Evolutionary conservation across 2,329 filamentous ascomycete species (phyloP), one percentile per base, ranked within the genome.

Genomic region (Tolypocladium sp.): DNA sequence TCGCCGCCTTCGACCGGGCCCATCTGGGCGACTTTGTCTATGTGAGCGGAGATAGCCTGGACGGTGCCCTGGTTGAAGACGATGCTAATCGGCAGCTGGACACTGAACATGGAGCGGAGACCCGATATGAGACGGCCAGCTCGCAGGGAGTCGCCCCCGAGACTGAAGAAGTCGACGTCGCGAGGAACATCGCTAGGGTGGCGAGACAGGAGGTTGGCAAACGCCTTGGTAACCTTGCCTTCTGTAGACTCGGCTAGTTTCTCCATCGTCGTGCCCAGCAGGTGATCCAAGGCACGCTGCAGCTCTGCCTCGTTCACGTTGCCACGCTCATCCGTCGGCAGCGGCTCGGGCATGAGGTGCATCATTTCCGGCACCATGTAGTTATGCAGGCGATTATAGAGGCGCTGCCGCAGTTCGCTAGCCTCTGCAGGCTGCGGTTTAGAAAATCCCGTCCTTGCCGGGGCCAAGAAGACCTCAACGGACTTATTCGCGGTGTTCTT

Each of bases 81-180:
- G 15, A 79, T 66, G 58, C 78, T 77, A 59, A 83, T 80, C 0
- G 80, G 77, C 0, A 84, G 69, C 25, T 77, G 74, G 1, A 81
- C 70, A 25, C 73, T 69, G 60, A 83, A 81, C 56, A 79, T 73
- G 35, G 72, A 73, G n/a, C 82, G 76, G 4, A 84, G 71, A 2
- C 72, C 69, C 1, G 81, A 82, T 8, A 82, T 70, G 0, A 85
- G 73, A 40, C 74, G 74, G 2, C 82, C 82, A 38, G 82, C 82
- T 25, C 74, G 74, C 54, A 85, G 72, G 41, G 79, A 82, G 63
- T 84, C 80, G 22, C 82, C 81, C 7, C 81, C 81, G 20, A 82
- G 71, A 15, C 73, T 71, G 63, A 82, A 82, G 64, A 83, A 82
- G 64, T 82, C 78, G 0, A 77, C 76, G 2, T 74, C 66, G 0